Evolutionary conservation across 306 rosid species (phyloP), one percentile per base, ranked within the genome.

Genomic region (Comarum palustre): DNA sequence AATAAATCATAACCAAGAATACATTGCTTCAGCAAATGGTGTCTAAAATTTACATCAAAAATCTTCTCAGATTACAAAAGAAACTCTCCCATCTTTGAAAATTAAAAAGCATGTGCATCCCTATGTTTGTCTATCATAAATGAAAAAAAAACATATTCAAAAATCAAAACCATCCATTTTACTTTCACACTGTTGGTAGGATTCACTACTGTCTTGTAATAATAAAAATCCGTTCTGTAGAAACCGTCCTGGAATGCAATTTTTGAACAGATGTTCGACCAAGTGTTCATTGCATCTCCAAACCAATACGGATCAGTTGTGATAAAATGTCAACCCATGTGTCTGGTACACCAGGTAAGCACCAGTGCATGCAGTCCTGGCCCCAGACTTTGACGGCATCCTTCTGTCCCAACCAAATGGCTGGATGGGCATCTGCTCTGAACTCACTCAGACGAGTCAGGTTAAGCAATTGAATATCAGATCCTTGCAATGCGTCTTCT

Each of bases 361-460:
- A 93, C 94, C 96, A 90, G 77, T 93, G 98, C 94, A 93, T 84
- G 84, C 96, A 93, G 71, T 93, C 97, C 82, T 93, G 91, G 75
- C 94, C 98, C 94, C 91, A 93, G 59, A 87, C 71, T 69, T 84
- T 78, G 20, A 93, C 94, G 1, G 90, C 98, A 81, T 90, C 97
- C 69, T 85, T 85, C 92, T 80, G 83, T 76, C 98, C 97, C 79
- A 90, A 82, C 97, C 98, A 90, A 72, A 87, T 81, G 2, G 96
- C 90, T 0, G 96, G 98, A 86, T 93, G 97, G 19, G 96, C 98
- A 82, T 89, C 96, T 7, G 86, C 97, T 81, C 96, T 80, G 77
- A 90, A 93, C 75, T 93, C 97, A 34, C 96, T 93, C 68, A 89
- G 79, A 77, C 81, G 89, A 73, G 86, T 86, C 72, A 89, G 68